Base-by-base conservation (phyloP, 2,329 filamentous ascomycete species). In the Diaporthe velutina region DNA sequence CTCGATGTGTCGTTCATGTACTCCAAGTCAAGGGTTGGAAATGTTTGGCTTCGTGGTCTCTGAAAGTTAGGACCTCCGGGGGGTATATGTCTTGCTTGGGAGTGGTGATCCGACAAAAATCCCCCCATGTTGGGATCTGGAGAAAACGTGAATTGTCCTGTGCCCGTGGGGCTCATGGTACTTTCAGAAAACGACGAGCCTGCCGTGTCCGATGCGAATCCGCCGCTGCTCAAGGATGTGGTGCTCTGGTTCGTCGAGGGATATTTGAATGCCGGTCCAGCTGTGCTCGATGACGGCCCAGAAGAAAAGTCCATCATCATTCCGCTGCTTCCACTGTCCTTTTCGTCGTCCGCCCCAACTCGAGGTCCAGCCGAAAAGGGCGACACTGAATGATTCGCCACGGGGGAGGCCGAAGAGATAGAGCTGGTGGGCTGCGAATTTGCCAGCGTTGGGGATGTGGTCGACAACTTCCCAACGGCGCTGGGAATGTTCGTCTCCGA, bases 21-120 rank as follows among this genome's bases (percentile, higher is more conserved):
- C 74, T 90, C 92, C 58, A 93, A 86, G 73, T 91, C 91, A 55
- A 95, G 85, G 58, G 93, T 91, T 1, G 95, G 95, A 77, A 98
- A 95, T 0, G 95, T 98, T 83, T 97, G 95, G 82, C 94, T 97
- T 80, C 95, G 90, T n/a, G 94, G 94, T 73, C 95, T 90, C 79
- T 93, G 93, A 77, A 93, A 91, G 79, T 90, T 91, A 30, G 74
- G 79, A 42, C 81, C 85, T 7, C 74, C 75, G 3, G 80, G 80
- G 6, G 82, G 82, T 12, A 85, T 78, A 10, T 72, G 74, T 19
- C 73, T 52, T 52, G 73, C 73, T 48, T 83, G 81, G 40, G 83
- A 78, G 67, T 79, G 80, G 40, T 83, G 82, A 54, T 88, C 87
- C 55, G 83, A 77, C 0, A 85, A 79, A 81, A 96, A 97, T 1